Evolutionary conservation across 2,329 filamentous ascomycete species (phyloP).

Genomic region (Fusarium vanettenii): DNA sequence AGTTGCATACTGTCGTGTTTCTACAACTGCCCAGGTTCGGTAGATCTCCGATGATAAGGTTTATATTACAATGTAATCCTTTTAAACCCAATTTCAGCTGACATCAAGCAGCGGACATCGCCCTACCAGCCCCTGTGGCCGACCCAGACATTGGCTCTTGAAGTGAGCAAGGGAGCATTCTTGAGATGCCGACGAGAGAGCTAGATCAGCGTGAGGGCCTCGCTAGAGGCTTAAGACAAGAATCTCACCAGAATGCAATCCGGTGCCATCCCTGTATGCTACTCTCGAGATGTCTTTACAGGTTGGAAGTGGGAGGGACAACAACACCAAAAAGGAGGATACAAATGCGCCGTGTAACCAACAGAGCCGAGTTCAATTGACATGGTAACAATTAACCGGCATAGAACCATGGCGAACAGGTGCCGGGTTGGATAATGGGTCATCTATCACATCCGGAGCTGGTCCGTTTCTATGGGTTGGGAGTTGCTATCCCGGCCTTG

Average conservation of each 20-base stretch:
- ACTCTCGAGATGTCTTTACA: background rate
- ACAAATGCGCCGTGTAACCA: background rate
- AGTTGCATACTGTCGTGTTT: background rate
- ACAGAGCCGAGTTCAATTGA: background rate
- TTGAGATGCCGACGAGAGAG: background rate
- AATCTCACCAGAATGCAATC: background rate
- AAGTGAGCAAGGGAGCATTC: background rate
- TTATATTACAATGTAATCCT: background rate
- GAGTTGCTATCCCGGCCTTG: background rate
- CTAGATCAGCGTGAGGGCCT: background rate
- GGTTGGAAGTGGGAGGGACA: background rate
- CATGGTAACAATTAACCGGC: background rate
- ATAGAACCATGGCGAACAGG: background rate
- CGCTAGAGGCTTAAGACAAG: no score
- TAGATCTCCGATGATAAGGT: background rate
- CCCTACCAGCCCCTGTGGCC: no score
- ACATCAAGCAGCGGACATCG: background rate
- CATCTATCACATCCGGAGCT: background rate
- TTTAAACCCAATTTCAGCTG: background rate
- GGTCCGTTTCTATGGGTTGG: background rate
- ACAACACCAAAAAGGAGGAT: background rate
- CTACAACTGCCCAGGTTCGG: background rate
- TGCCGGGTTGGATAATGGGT: background rate
- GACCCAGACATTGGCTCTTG: background rate
- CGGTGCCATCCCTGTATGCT: background rate